These are phyloP conservation scores for Cercospora janseana DNA, from an alignment of 2,329 filamentous ascomycete species.

Conservation along the genomic window DNA sequence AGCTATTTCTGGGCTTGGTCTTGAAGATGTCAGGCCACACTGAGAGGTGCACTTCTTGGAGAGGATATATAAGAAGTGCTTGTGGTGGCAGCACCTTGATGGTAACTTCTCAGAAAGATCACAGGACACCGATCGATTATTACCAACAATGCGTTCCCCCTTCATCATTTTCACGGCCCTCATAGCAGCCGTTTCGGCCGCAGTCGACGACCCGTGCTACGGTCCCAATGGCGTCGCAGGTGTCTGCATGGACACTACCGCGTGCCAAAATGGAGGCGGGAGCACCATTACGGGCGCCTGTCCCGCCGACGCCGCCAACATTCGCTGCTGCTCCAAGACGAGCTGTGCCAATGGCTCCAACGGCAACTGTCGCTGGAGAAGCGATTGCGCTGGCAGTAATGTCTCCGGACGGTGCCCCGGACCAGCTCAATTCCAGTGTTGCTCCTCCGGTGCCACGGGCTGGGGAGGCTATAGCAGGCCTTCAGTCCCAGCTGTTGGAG, in stretches of 20 bases:
- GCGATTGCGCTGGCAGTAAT: conserved; percentile 5
- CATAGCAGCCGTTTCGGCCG: not conserved
- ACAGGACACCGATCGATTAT: not conserved
- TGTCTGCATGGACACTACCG: conserved; percentile 5
- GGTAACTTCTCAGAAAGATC: not conserved
- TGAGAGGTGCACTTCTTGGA: no score
- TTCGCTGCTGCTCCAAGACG: conserved; percentile 11
- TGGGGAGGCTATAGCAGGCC: conserved; percentile 7
- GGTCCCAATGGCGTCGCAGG: conserved; percentile 4
- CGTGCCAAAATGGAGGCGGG: not conserved
- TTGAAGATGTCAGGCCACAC: no score
- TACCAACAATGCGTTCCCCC: conserved; percentile 1
- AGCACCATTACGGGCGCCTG: conserved; percentile 10
- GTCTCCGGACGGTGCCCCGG: conserved; percentile 7
- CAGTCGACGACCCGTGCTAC: conserved; percentile 11
- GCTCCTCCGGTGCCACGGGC: not conserved
- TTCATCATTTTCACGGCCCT: not conserved
- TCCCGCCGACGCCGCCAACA: conserved; percentile 8
- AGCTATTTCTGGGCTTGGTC: not conserved
- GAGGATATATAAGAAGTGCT: not conserved
- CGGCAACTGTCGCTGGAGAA: conserved; percentile 12
- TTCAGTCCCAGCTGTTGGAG: not conserved
- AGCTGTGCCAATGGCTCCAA: conserved; percentile 5
- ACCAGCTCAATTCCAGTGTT: conserved; percentile 9
- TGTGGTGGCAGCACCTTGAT: conserved; percentile 1